A percentile compares a stretch with the other conserved stretches of the same genome.
phyloP scores from a whole-genome alignment of 352 stramenopile genomes.

The Phytophthora syringae region DNA sequence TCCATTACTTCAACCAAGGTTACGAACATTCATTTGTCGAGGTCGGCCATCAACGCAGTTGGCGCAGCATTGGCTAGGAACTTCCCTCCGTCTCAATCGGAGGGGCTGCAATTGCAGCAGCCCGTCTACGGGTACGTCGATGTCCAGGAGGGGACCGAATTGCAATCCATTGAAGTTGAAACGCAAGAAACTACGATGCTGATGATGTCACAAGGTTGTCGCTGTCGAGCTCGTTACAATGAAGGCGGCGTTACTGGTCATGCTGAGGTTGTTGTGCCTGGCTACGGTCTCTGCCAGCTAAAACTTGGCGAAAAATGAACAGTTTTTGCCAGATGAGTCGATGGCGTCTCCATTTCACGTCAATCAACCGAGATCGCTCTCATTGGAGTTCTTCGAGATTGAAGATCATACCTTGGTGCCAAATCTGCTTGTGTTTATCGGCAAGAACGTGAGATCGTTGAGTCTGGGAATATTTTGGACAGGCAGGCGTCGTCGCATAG shows the following conservation, averaged over 20 bases:
- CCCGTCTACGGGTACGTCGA: slow-evolving; percentile 5
- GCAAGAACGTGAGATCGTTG: slow-evolving; percentile 10
- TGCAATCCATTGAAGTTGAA: slow-evolving; percentile 1
- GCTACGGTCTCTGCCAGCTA: slow-evolving; percentile 3
- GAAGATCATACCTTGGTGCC: slow-evolving; percentile 1
- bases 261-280: background rate
- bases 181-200: background rate
- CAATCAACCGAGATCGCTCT: background rate
- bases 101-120: background rate
- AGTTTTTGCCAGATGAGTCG: background rate
- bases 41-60: background rate
- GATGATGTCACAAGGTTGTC: background rate
- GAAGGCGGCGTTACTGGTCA: background rate
- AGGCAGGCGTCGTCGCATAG: background rate
- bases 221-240: slow-evolving; percentile 5
- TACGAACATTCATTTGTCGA: slow-evolving; percentile 19
- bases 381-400: slow-evolving; percentile 15
- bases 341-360: background rate
- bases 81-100: slow-evolving; percentile 14
- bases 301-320: background rate
- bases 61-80: background rate
- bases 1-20: slow-evolving; percentile 5
- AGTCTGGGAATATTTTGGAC: slow-evolving; percentile 19
- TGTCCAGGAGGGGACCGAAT: slow-evolving; percentile 6
- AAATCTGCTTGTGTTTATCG: slow-evolving; percentile 3